Evolutionary conservation across 2,329 filamentous ascomycete genomes (phyloP).

Genomic region (Albifimbria verrucaria): DNA sequence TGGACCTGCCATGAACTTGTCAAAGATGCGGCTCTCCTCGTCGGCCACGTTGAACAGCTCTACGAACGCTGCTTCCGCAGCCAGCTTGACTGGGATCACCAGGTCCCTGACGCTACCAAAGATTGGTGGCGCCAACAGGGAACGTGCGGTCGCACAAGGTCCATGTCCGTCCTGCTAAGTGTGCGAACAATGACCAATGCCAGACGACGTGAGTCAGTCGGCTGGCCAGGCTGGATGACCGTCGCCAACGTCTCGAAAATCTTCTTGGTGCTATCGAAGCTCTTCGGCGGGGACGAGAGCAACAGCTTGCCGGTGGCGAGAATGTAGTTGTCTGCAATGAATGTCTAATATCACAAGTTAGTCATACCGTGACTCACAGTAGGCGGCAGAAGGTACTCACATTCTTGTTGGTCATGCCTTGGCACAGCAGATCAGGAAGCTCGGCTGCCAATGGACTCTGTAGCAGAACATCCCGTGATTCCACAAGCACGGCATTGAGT

Average conservation of each 20-base stretch:
- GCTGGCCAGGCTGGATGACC: slow-evolving; percentile 72
- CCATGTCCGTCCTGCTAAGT: slow-evolving; percentile 72
- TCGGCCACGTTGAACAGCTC: slow-evolving; percentile 87
- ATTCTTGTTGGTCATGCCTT: slow-evolving; percentile 74
- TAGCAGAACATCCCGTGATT: slow-evolving; percentile 69
- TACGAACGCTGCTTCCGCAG: slow-evolving; percentile 91
- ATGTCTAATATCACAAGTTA: slow-evolving; percentile 49
- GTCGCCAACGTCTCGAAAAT: slow-evolving; percentile 76
- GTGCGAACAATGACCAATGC: slow-evolving; percentile 86
- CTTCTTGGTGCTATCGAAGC: slow-evolving; percentile 73
- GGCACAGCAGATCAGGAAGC: slow-evolving; percentile 70
- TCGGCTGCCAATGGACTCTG: slow-evolving; percentile 67
- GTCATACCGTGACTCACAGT: background rate
- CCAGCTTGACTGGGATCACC: slow-evolving; percentile 92
- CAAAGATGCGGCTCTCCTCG: slow-evolving; percentile 80
- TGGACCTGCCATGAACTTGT: slow-evolving; percentile 77
- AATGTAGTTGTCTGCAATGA: slow-evolving; percentile 83
- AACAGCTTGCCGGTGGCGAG: slow-evolving; percentile 90
- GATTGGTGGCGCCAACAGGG: slow-evolving; percentile 75
- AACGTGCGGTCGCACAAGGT: slow-evolving; percentile 79
- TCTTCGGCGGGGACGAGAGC: slow-evolving; percentile 63
- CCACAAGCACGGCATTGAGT: slow-evolving; percentile 82
- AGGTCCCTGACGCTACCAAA: slow-evolving; percentile 88
- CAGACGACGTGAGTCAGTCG: slow-evolving; percentile 80
- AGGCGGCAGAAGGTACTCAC: slow-evolving; percentile 47